Percentiles rank a stretch among this genome's conserved stretches.
Evolutionary conservation across 2,329 filamentous ascomycete genomes (phyloP).

Genomic region (Alternaria triticina): DNA sequence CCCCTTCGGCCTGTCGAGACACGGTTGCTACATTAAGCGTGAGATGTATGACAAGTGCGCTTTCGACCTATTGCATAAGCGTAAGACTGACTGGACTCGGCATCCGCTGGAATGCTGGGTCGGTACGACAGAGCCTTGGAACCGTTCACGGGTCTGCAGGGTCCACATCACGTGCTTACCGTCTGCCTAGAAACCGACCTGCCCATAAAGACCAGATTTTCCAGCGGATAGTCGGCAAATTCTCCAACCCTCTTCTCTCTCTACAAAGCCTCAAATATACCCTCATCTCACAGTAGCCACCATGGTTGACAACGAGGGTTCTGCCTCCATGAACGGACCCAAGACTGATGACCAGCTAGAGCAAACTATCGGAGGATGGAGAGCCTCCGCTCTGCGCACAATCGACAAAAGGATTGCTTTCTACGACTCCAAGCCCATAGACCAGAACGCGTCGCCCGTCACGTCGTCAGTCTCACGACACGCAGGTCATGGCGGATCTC

Average conservation of each 20-base stretch:
- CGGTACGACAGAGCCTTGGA: not conserved
- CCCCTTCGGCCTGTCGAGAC: too few relatives aligned
- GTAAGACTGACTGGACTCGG: not conserved
- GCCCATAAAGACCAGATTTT: not conserved
- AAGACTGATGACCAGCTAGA: not conserved
- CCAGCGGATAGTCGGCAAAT: not conserved
- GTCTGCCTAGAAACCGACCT: not conserved
- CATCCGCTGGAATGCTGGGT: not conserved
- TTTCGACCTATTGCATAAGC: not conserved
- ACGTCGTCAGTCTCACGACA: not conserved
- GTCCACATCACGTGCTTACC: not conserved
- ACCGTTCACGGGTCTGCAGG: not conserved
- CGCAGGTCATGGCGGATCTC: rapidly evolving
- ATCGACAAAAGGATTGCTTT: not conserved
- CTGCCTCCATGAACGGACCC: rapidly evolving
- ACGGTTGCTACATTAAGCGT: not conserved
- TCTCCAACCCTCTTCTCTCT: not conserved
- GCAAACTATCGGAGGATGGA: not conserved
- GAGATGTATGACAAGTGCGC: not conserved
- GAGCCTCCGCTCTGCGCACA: not conserved
- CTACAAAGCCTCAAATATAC: not conserved
- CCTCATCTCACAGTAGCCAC: not conserved
- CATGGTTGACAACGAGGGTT: not conserved
- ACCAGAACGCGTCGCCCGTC: rapidly evolving
- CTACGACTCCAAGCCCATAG: not conserved